These are phyloP conservation scores for Syzygium oleosum DNA, from an alignment of 345 rosid species.

Conservation along the genomic window DNA sequence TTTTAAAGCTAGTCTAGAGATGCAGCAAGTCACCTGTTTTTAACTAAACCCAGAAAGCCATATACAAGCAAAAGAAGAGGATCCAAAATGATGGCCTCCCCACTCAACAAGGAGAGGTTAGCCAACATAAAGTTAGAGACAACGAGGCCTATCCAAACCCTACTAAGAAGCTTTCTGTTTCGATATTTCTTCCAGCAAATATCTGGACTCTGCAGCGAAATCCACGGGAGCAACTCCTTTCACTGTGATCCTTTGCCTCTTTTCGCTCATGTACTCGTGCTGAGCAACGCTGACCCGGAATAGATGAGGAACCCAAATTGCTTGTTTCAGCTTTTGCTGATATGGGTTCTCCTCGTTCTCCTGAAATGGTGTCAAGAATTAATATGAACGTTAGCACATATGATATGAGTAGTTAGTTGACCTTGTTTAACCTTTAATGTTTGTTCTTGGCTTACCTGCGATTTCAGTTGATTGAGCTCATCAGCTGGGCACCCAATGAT, in stretches of 20 bases:
- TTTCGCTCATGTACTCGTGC: slow-evolving; percentile 76
- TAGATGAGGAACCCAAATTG: slow-evolving; percentile 74
- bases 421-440: not conserved
- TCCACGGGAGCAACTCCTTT: slow-evolving; percentile 61
- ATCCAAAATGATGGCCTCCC: not conserved
- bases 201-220: slow-evolving; percentile 65
- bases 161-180: slow-evolving; percentile 33
- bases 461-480: slow-evolving; percentile 63
- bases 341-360: slow-evolving; percentile 42
- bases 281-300: slow-evolving; percentile 65
- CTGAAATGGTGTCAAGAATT: slow-evolving; percentile 12
- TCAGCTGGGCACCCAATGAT: slow-evolving; percentile 78
- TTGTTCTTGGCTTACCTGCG: slow-evolving; percentile 33
- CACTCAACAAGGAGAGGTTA: not conserved
- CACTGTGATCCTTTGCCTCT: slow-evolving; percentile 81
- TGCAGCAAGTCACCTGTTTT: not conserved
- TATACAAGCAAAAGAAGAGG: not conserved
- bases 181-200: slow-evolving; percentile 65
- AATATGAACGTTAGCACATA: not conserved
- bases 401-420: not conserved
- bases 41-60: not conserved
- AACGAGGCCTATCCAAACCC: not conserved
- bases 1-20: not conserved
- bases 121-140: not conserved
- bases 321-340: slow-evolving; percentile 63